Conservation (phyloP, 768 basidiomycete genomes). For the Pisolithus microcarpus region DNA sequence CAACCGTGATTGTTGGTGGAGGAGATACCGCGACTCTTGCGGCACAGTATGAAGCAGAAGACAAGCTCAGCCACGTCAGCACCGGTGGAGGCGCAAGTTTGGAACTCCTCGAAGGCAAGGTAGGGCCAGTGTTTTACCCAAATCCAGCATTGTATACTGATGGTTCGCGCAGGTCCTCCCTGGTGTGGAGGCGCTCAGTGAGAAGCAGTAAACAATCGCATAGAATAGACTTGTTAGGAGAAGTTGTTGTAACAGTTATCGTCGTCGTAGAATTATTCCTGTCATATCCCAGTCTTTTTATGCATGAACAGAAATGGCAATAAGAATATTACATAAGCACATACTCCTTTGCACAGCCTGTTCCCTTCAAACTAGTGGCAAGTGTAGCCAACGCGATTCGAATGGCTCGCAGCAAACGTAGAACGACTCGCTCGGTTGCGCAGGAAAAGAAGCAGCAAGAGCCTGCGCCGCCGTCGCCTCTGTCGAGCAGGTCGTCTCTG, state of each 20-base stretch:
- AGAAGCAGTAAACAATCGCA: conserved; percentile 40
- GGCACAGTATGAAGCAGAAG: conserved; percentile 78
- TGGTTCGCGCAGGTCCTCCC: conserved; percentile 58
- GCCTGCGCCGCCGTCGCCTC: conserved; percentile 24
- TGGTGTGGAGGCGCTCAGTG: conserved; percentile 85
- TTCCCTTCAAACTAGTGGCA: conserved; percentile 7
- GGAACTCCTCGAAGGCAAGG: conserved; percentile 97
- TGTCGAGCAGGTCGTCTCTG: conserved; percentile 24
- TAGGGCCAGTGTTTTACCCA: conserved; percentile 25
- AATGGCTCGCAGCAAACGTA: conserved; percentile 43
- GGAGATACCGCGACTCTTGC: conserved; percentile 96
- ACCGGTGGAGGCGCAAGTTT: conserved; percentile 93
- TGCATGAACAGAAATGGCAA: no score
- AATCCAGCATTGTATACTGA: conserved; percentile 5
- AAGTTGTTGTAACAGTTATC: conserved; percentile 1
- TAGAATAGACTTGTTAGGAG: background rate
- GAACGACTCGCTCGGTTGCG: conserved; percentile 32
- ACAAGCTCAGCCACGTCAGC: conserved; percentile 90
- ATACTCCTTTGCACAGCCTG: conserved; percentile 1
- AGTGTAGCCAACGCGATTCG: conserved; percentile 4
- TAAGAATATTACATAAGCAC: conserved; percentile 17
- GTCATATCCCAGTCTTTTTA: no score
- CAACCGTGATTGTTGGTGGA: conserved; percentile 92
- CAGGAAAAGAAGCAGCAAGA: conserved; percentile 28
- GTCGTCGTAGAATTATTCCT: background rate